Conservation (phyloP, 345 rosid species). For the Laguncularia racemosa region DNA sequence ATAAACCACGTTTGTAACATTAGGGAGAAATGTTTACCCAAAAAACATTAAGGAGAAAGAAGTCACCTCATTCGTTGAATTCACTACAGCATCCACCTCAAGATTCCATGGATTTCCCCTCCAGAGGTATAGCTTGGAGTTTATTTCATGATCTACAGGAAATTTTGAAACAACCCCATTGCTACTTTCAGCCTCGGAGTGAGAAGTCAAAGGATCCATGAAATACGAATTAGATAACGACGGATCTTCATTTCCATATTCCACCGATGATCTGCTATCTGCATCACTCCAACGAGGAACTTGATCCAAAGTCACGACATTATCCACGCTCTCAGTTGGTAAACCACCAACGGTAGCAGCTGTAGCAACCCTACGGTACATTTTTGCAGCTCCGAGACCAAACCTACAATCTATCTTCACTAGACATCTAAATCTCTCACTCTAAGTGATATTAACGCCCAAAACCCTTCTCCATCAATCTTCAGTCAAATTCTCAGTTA, state of each 20-base stretch:
- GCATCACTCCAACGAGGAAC: conserved; percentile 93
- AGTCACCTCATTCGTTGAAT: conserved; percentile 85
- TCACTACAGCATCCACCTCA: conserved; percentile 99
- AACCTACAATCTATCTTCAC: conserved; percentile 9
- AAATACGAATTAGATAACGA: conserved; percentile 57
- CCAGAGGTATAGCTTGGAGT: conserved; percentile 85
- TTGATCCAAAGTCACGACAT: conserved; percentile 85
- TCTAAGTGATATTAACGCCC: no score
- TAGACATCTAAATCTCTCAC: background rate
- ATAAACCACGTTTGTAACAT: background rate
- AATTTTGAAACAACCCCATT: conserved; percentile 72
- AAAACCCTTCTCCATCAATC: no score
- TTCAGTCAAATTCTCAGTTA: background rate
- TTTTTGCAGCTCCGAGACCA: conserved; percentile 23
- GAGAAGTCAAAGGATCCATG: conserved; percentile 68
- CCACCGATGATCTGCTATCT: conserved; percentile 55
- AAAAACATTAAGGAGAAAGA: background rate
- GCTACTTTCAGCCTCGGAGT: conserved; percentile 48
- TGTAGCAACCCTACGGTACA: conserved; percentile 68
- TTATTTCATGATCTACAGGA: conserved; percentile 80
- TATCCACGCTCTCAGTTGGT: conserved; percentile 57
- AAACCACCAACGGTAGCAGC: conserved; percentile 48
- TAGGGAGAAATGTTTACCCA: background rate
- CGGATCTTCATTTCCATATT: conserved; percentile 55
- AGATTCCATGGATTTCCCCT: conserved; percentile 99